Base-by-base conservation (phyloP, 352 stramenopile genomes). In the Globisporangium abappressorium region DNA sequence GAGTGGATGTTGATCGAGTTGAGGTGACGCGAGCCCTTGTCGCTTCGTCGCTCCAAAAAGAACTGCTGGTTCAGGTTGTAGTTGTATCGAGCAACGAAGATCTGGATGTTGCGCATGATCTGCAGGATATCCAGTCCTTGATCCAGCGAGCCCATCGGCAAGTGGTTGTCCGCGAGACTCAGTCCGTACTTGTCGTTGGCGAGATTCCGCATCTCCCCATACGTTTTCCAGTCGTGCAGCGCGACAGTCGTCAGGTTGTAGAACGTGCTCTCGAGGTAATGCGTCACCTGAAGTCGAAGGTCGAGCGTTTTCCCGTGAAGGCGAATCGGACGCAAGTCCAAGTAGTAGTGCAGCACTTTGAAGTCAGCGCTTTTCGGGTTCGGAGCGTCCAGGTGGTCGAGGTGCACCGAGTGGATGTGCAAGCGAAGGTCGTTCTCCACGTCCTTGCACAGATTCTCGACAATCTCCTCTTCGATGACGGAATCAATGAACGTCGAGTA, bases 41-140 rank as follows among this genome's bases (percentile, higher is more conserved):
- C 91, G 58, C 89, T 92, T 47, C 83, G 85, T 30, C 92, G 86
- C 68, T 99, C 92, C 41, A 99, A 74, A 71, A 99, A 99, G 65
- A 96, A 92, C 66, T 99, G 95, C 75, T 98, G 92, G 71, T 98
- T 98, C 62, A 99, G 75, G 60, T 98, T 98, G 80, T 98, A 98
- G 75, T 97, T 98, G 84, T 95, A 97, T 15, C 84, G 75, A 22
- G 81, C 81, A 14, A 96, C 89, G 59, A 98, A 98, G 53, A 96
- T 91, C 76, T 98, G 82, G 70, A 98, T 98, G 73, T 98, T 98
- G 58, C 93, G 90, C 92, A 99, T 97, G 72, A 98, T 98, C 74
- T 98, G 92, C 24, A 99, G 74, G 55, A 98, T 92, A 73, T 99
- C 94, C 36, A 98, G 70, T 9, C 91, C 92, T 68, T 95, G 85